Evolutionary conservation across 306 rosid species (phyloP).

Genomic region (Lathyrus sativus): DNA sequence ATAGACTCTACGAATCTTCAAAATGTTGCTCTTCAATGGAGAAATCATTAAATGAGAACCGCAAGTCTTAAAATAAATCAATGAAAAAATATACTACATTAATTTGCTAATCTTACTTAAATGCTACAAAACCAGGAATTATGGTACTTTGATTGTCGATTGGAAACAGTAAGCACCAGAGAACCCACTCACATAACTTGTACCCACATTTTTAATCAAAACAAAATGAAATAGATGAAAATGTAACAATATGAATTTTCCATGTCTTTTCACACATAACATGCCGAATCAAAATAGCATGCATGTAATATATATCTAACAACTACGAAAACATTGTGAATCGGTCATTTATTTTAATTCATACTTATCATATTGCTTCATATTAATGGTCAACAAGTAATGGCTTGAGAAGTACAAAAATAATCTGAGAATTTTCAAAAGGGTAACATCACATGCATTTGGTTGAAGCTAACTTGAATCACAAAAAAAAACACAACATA

Average conservation of each 20-base stretch:
- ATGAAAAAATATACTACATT: not conserved
- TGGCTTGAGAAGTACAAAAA: not conserved
- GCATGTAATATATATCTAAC: conserved; percentile 11
- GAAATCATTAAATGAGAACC: conserved; percentile 34
- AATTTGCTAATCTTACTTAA: not conserved
- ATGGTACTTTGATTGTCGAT: not conserved
- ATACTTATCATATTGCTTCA: conserved; percentile 4
- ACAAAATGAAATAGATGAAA: conserved; percentile 15
- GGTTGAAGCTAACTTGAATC: conserved; percentile 9
- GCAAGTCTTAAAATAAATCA: not conserved
- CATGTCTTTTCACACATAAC: conserved; percentile 20
- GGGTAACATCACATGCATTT: not conserved
- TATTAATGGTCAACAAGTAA: not conserved
- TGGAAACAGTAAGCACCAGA: conserved; percentile 8
- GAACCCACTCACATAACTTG: conserved; percentile 2
- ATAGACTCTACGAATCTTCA: conserved; percentile 85
- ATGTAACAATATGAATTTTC: not conserved
- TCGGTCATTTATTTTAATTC: not conserved
- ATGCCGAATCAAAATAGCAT: not conserved
- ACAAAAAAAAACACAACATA: not conserved
- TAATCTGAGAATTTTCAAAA: conserved; percentile 1
- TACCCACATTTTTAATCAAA: not conserved
- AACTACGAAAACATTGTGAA: conserved; percentile 8
- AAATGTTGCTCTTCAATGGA: conserved; percentile 71
- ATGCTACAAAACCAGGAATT: conserved; percentile 2